Evolutionary conservation across 1,139 yeast species (phyloP).

Genomic region (Debaryomyces subglobosus): DNA sequence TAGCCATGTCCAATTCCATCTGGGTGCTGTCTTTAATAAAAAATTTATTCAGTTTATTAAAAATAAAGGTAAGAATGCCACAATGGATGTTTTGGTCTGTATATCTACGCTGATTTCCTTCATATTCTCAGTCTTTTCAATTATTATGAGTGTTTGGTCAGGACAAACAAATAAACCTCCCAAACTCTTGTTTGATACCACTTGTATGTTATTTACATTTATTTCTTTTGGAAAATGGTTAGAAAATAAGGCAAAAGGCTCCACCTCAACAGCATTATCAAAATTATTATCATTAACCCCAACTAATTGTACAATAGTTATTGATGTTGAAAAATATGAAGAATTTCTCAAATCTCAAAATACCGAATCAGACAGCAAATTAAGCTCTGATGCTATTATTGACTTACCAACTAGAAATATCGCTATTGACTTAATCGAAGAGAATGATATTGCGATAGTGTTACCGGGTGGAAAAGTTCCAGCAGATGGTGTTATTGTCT

Average conservation of each 20-base stretch:
- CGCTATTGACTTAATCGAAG: conserved; percentile 75
- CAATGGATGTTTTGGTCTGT: conserved; percentile 92
- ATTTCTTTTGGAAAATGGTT: conserved; percentile 88
- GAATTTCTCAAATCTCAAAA: conserved; percentile 18
- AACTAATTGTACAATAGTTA: conserved; percentile 67
- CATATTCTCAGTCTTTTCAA: conserved; percentile 67
- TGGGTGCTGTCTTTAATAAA: conserved; percentile 64
- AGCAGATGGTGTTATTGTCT: conserved; percentile 81
- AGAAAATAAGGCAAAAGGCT: conserved; percentile 92
- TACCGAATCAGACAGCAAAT: conserved; percentile 8
- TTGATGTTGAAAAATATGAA: conserved; percentile 36
- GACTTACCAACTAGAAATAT: conserved; percentile 40
- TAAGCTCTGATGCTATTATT: conserved; percentile 11
- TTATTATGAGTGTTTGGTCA: conserved; percentile 44
- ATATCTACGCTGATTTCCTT: conserved; percentile 83
- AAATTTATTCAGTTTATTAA: conserved; percentile 68
- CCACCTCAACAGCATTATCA: conserved; percentile 87
- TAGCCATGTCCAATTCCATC: conserved; percentile 67
- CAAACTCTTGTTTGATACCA: conserved; percentile 80
- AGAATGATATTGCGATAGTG: conserved; percentile 73
- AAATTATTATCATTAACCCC: conserved; percentile 81
- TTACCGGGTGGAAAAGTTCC: conserved; percentile 89
- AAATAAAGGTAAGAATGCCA: conserved; percentile 68
- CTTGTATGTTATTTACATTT: conserved; percentile 80
- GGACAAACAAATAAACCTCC: conserved; percentile 54